Base-by-base conservation (phyloP, 148 eudicot species). In the Fagopyrum homotropicum region DNA sequence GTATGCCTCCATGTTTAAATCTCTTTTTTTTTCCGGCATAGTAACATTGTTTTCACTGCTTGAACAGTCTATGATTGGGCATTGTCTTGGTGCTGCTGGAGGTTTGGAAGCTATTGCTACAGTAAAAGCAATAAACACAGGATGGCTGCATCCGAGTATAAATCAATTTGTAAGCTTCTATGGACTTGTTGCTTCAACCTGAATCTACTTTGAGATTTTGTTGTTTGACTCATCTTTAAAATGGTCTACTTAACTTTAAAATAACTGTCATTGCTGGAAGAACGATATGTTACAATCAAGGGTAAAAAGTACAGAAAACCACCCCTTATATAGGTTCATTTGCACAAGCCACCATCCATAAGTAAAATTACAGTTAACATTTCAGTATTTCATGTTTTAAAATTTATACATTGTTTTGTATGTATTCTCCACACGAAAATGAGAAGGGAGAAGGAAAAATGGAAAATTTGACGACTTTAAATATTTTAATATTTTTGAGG, bases 71-170 rank as follows among this genome's bases (percentile, higher is more conserved):
- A 91, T 93, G 98, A 93, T 93, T 75, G 98, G 98, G 30, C 98
- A 93, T 85, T 89, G 93, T 75, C 94, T 93, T 56, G 98, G 97
- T 82, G 98, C 98, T 81, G 97, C 98, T 75, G 98, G 98, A 52
- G 98, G 97, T 54, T 76, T 93, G 91, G 98, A 93, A 89, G 98
- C 98, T 73, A 93, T 93, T 82, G 98, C 97, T 72, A 79, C 97
- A 1, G 82, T 93, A 35, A 93, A 93, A 84, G 98, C 98, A 72
- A 79, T 86, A 68, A 91, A 80, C 48, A 88, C 93, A 26, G 98
- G 98, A 74, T 93, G 98, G 98, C 78, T 93, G 80, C 98, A 93
- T 81, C 98, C 98, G 7, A 82, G 91, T n/a, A 91, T 93, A 60
- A 93, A 93, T 81, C 98, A 93, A 86, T 89, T 87, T 80, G 98